Conservation (phyloP, 768 basidiomycete genomes). For the Lenzites betulinus region DNA sequence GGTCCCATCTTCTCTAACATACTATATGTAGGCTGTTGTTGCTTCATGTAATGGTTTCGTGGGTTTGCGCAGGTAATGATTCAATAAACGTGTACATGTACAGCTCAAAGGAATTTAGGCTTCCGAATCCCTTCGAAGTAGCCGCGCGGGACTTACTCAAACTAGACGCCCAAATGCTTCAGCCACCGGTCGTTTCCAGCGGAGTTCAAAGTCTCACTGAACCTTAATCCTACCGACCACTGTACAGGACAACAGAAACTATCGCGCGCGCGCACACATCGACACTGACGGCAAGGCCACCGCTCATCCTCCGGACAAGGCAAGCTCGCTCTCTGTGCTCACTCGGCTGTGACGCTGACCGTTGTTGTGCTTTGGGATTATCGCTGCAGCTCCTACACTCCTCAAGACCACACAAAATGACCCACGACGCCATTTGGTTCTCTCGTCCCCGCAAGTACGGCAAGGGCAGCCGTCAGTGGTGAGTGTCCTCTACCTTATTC, state of each 20-base stretch:
- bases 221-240: slow-evolving; percentile 23
- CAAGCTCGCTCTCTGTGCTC: slow-evolving; percentile 1
- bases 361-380: neutral
- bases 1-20: neutral
- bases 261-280: slow-evolving; percentile 15
- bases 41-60: neutral
- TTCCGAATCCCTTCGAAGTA: too few species aligned
- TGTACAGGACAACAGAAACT: slow-evolving; percentile 27
- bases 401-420: slow-evolving; percentile 61
- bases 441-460: slow-evolving; percentile 94
- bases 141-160: too few species aligned
- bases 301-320: slow-evolving; percentile 23
- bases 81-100: too few species aligned
- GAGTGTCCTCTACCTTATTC: slow-evolving; percentile 32
- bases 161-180: neutral
- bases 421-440: slow-evolving; percentile 98
- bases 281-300: slow-evolving; percentile 22
- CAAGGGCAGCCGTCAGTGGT: slow-evolving; percentile 96
- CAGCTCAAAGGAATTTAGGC: too few species aligned
- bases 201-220: slow-evolving; percentile 13
- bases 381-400: slow-evolving; percentile 12
- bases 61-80: too few species aligned
- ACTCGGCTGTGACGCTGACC: neutral
- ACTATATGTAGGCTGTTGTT: neutral
- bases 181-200: neutral